phyloP scores from a whole-genome alignment of 139 green algal species.

The Tetratostichococcus sp. region DNA sequence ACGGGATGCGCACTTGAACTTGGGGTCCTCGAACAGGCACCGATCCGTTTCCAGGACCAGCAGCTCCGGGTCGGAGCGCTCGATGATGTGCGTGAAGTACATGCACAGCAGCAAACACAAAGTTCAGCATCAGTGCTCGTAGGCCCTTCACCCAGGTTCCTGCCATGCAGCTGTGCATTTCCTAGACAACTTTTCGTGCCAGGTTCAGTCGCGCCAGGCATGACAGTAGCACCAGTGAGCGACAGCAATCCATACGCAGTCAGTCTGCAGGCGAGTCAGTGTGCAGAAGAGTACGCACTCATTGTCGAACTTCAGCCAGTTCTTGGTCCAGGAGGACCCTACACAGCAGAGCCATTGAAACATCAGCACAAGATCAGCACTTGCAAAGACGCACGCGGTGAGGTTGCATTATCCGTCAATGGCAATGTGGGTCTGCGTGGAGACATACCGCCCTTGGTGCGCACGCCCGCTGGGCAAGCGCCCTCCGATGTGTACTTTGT shows the following conservation, averaged over 20 bases:
- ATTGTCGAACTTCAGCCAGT: slow-evolving; percentile 95
- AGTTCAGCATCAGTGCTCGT: too few relatives aligned
- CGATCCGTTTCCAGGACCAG: slow-evolving; percentile 87
- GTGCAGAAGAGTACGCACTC: neutral
- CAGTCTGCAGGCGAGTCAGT: neutral
- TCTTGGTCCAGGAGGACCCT: slow-evolving; percentile 75
- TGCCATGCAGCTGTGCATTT: too few relatives aligned
- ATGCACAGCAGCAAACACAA: neutral
- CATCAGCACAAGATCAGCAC: too few relatives aligned
- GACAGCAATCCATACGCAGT: neutral
- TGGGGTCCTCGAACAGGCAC: slow-evolving; percentile 76
- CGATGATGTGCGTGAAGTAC: slow-evolving; percentile 49
- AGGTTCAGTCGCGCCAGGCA: too few relatives aligned
- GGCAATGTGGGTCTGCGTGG: too few relatives aligned
- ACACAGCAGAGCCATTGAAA: too few relatives aligned
- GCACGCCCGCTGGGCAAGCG: slow-evolving; percentile 49
- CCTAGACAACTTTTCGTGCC: too few relatives aligned
- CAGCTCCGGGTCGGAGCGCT: slow-evolving; percentile 71
- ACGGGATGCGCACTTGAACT: slow-evolving; percentile 82
- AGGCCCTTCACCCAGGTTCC: too few relatives aligned
- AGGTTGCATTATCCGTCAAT: too few relatives aligned
- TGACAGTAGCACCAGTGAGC: too few relatives aligned
- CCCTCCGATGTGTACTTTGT: slow-evolving; percentile 76
- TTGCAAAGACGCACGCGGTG: too few relatives aligned
- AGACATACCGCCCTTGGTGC: slow-evolving; percentile 69